phyloP scores from a whole-genome alignment of 768 basidiomycete genomes.

The Tulasnella sp. region DNA sequence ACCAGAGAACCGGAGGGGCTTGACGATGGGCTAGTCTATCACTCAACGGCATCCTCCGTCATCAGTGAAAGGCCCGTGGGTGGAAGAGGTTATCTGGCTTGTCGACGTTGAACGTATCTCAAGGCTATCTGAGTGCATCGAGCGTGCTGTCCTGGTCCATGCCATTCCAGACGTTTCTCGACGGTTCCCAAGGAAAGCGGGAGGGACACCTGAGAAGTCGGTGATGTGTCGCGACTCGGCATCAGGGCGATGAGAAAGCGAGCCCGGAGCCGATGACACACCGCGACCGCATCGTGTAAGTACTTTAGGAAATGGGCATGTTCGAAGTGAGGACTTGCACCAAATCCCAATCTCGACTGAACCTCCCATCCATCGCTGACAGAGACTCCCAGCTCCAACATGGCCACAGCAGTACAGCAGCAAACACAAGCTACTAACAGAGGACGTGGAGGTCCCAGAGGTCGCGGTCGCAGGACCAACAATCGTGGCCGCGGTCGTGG shows the following conservation, averaged over 20 bases:
- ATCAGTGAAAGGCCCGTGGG: neutral
- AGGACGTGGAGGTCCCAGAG: slow-evolving; percentile 16
- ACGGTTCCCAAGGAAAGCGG: neutral
- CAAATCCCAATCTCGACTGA: neutral
- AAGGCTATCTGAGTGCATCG: neutral
- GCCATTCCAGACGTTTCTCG: neutral
- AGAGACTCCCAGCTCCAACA: neutral
- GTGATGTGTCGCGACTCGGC: neutral
- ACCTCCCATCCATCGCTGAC: neutral
- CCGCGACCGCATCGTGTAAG: neutral
- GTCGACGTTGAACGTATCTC: neutral
- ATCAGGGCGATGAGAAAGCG: neutral
- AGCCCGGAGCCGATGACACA: slow-evolving; percentile 5
- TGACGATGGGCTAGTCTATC: neutral
- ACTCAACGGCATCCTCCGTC: neutral
- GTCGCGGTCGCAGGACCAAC: slow-evolving; percentile 16
- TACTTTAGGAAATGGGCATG: slow-evolving; percentile 18
- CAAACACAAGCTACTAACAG: slow-evolving; percentile 18
- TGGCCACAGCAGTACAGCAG: slow-evolving; percentile 12
- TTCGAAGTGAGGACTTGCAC: neutral
- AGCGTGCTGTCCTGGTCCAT: neutral
- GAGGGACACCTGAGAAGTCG: neutral
- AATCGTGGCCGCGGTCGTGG: slow-evolving; percentile 29
- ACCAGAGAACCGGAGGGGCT: neutral
- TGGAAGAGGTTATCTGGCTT: neutral